Percentiles rank a stretch among this genome's conserved stretches.
These are phyloP conservation scores for Rutstroemia sp. DNA, from an alignment of 2,329 filamentous ascomycete genomes.

Conservation along the genomic window DNA sequence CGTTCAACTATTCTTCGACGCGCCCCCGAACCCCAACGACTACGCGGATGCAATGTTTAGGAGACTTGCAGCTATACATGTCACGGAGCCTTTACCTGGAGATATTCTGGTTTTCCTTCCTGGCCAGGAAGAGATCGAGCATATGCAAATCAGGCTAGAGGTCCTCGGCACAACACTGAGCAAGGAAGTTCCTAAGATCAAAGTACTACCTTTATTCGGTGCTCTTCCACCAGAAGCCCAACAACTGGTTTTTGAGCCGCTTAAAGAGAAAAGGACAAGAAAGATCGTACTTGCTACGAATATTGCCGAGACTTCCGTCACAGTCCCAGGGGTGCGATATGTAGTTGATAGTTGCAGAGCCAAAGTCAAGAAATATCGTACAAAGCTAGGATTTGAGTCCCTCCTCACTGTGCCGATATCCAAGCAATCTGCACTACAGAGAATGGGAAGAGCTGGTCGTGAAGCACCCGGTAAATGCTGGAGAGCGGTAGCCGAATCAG, in stretches of 20 bases:
- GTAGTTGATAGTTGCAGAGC: constrained; percentile 91
- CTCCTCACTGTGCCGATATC: constrained; percentile 86
- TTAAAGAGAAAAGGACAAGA: constrained; percentile 63
- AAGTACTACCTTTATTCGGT: constrained; percentile 77
- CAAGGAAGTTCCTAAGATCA: constrained; percentile 64
- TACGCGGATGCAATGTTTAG: constrained; percentile 77
- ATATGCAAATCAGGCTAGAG: constrained; percentile 70
- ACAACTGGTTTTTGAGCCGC: constrained; percentile 74
- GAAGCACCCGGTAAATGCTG: constrained; percentile 88
- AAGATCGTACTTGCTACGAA: constrained; percentile 93
- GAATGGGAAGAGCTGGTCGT: constrained; percentile 85
- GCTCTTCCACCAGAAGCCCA: constrained; percentile 83
- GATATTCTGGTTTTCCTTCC: constrained; percentile 90
- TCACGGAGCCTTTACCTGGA: constrained; percentile 82
- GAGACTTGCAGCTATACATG: constrained; percentile 78
- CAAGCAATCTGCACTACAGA: constrained; percentile 85
- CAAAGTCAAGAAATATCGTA: constrained; percentile 87
- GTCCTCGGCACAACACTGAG: constrained; percentile 69
- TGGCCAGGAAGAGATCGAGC: constrained; percentile 88
- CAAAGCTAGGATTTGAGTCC: constrained; percentile 79
- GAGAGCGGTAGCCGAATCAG: constrained; percentile 75
- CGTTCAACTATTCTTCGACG: constrained; percentile 70
- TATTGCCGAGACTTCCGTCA: constrained; percentile 97
- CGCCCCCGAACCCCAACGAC: constrained; percentile 58
- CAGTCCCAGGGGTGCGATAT: constrained; percentile 83